These are phyloP conservation scores for Magnolia officinalis DNA, from an alignment of 164 flowering plant species.

Conservation along the genomic window DNA sequence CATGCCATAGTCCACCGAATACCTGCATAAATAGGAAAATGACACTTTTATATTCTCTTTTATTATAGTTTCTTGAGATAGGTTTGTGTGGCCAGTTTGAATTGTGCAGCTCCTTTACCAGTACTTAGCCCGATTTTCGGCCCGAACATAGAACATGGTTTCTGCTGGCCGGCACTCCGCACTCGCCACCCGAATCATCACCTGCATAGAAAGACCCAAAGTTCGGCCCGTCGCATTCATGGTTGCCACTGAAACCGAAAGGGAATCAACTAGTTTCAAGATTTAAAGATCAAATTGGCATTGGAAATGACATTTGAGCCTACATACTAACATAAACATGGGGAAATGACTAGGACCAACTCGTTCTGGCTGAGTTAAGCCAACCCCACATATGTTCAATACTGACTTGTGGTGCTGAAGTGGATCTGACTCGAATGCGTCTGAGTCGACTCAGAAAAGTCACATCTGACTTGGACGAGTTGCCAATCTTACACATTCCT, in stretches of 20 bases:
- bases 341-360: too few species aligned
- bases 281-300: not conserved
- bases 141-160: conserved; percentile 81
- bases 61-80: too few species aligned
- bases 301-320: not conserved
- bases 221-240: conserved; percentile 86
- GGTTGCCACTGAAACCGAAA: conserved; percentile 65
- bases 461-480: too few species aligned
- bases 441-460: too few species aligned
- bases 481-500: too few species aligned
- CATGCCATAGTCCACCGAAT: conserved; percentile 80
- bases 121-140: conserved; percentile 79
- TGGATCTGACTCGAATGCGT: too few species aligned
- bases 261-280: not conserved
- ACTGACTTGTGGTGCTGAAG: too few species aligned
- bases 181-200: conserved; percentile 83
- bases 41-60: not conserved
- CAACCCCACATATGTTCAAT: too few species aligned
- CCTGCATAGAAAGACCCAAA: conserved; percentile 70
- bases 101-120: conserved; percentile 43
- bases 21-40: conserved; percentile 36
- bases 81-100: too few species aligned
- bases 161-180: conserved; percentile 74
- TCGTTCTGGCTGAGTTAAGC: too few species aligned
- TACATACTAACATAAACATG: too few species aligned